Conservation (phyloP, 306 rosid genomes). For the Carpinus viminea region DNA sequence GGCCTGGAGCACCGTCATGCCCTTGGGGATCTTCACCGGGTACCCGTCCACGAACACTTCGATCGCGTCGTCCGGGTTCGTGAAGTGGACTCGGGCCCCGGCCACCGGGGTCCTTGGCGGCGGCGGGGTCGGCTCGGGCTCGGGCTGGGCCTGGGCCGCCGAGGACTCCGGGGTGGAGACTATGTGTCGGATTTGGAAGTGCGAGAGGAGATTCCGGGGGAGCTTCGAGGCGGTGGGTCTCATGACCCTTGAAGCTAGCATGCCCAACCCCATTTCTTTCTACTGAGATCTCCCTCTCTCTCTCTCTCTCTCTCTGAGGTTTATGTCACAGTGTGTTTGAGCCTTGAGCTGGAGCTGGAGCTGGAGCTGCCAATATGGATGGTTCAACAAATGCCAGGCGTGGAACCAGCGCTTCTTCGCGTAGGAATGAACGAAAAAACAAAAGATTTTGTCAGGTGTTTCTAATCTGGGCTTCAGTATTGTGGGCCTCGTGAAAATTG, state of each 20-base stretch:
- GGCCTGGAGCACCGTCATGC: slow-evolving; percentile 91
- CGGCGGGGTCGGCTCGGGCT: slow-evolving; percentile 45
- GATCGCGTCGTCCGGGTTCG: slow-evolving; percentile 81
- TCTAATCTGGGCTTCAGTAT: neutral
- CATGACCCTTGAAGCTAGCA: slow-evolving; percentile 68
- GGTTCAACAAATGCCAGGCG: neutral
- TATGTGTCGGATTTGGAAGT: slow-evolving; percentile 54
- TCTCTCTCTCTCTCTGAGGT: neutral
- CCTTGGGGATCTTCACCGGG: slow-evolving; percentile 94
- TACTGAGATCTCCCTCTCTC: neutral
- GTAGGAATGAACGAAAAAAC: neutral
- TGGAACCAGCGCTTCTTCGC: neutral
- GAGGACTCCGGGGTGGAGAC: slow-evolving; percentile 79
- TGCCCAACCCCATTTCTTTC: slow-evolving; percentile 75
- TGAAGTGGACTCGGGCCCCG: slow-evolving; percentile 77
- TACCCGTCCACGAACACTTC: slow-evolving; percentile 93
- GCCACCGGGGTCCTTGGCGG: slow-evolving; percentile 65
- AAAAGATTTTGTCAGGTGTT: neutral
- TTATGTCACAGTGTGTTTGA: neutral
- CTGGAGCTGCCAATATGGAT: neutral
- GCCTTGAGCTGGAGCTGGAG: neutral
- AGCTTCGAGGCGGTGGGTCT: slow-evolving; percentile 65
- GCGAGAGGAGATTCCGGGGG: slow-evolving; percentile 44
- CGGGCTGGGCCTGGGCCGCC: slow-evolving; percentile 54
- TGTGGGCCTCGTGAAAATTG: neutral